Percentiles rank a stretch among this genome's conserved stretches.
Evolutionary conservation across 306 rosid genomes (phyloP).

Genomic region (Betula pendula): DNA sequence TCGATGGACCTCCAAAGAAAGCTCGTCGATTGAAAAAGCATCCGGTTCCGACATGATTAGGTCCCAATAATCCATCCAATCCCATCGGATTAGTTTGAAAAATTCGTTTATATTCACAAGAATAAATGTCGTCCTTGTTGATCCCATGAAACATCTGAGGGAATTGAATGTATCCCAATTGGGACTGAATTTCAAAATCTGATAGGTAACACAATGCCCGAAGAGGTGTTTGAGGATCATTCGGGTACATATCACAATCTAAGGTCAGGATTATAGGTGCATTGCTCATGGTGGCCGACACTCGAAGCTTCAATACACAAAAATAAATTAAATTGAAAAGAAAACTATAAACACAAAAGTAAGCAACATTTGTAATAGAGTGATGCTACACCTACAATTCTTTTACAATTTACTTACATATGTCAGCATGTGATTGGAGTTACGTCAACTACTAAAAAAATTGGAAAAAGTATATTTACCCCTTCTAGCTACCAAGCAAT

Average conservation of each 20-base stretch:
- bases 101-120: slow-evolving; percentile 5
- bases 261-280: slow-evolving; percentile 38
- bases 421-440: no score
- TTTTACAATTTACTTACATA: no score
- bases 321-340: not conserved
- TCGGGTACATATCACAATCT: slow-evolving; percentile 48
- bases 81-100: slow-evolving; percentile 22
- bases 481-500: no score
- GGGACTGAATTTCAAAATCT: slow-evolving; percentile 16
- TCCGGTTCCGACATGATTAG: slow-evolving; percentile 34
- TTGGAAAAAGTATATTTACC: no score
- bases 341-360: not conserved
- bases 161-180: slow-evolving; percentile 36
- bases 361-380: not conserved
- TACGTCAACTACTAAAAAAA: no score
- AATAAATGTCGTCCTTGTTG: slow-evolving; percentile 36
- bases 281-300: slow-evolving; percentile 49
- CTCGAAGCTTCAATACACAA: slow-evolving; percentile 38
- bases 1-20: slow-evolving; percentile 42
- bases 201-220: slow-evolving; percentile 40
- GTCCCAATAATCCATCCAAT: slow-evolving; percentile 39
- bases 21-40: slow-evolving; percentile 39
- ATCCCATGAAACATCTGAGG: slow-evolving; percentile 42
- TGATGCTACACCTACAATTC: no score
- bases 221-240: slow-evolving; percentile 39